phyloP scores from a whole-genome alignment of 305 asterid species.

The Fraxinus ornus region DNA sequence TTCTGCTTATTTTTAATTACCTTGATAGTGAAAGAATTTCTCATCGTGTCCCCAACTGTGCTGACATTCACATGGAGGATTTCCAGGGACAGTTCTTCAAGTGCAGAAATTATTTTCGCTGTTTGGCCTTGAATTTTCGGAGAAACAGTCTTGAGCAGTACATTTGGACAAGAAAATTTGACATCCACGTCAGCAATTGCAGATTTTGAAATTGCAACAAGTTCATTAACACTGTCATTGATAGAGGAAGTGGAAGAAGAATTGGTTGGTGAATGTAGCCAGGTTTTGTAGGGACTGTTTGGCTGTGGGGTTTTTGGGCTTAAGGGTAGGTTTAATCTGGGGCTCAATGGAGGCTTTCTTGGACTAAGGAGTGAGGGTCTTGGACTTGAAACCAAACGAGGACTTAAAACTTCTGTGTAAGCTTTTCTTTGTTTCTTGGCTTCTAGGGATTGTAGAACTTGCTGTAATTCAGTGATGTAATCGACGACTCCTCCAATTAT shows the following conservation, averaged over 20 bases:
- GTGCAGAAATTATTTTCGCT: conserved; percentile 54
- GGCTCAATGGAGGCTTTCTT: conserved; percentile 70
- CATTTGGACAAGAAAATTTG: conserved; percentile 70
- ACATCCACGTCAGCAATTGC: conserved; percentile 83
- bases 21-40: conserved; percentile 83
- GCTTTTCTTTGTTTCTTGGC: conserved; percentile 82
- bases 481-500: conserved; percentile 83
- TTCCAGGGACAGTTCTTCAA: conserved; percentile 71
- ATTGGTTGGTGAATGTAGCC: conserved; percentile 52
- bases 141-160: conserved; percentile 63
- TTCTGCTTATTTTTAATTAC: conserved; percentile 29
- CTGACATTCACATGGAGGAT: conserved; percentile 71
- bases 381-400: conserved; percentile 50
- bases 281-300: conserved; percentile 64
- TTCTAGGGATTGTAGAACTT: conserved; percentile 66
- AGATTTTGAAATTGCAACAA: conserved; percentile 73
- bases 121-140: conserved; percentile 72
- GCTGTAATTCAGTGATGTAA: conserved; percentile 83
- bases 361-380: conserved; percentile 57
- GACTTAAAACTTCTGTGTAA: conserved; percentile 61
- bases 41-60: conserved; percentile 61
- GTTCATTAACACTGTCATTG: conserved; percentile 58
- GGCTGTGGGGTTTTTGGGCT: conserved; percentile 85
- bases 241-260: conserved; percentile 48
- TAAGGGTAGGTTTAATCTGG: conserved; percentile 59